Conservation (phyloP, 768 basidiomycete genomes). For the Agaricus blazei region DNA sequence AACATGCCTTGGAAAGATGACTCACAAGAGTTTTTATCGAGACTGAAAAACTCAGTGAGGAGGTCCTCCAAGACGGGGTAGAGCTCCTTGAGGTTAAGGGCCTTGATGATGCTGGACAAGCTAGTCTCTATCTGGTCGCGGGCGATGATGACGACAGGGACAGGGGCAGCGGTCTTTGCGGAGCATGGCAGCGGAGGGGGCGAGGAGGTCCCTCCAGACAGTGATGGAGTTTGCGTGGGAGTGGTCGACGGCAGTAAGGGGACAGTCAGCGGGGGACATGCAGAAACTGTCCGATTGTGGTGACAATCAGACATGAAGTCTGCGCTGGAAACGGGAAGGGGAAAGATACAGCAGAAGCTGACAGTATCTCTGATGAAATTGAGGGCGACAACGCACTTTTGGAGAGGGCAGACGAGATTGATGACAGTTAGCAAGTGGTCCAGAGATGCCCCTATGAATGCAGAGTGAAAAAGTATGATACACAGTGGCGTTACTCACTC, state of each 20-base stretch:
- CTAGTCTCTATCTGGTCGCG: slow-evolving; percentile 81
- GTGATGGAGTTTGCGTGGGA: slow-evolving; percentile 60
- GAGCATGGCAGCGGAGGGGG: slow-evolving; percentile 44
- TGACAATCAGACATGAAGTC: too few species aligned
- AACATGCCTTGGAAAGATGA: slow-evolving; percentile 14
- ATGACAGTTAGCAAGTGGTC: too few species aligned
- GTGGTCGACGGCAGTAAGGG: slow-evolving; percentile 51
- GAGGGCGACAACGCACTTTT: slow-evolving; percentile 23
- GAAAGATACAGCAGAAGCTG: slow-evolving; percentile 8
- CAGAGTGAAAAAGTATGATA: too few species aligned
- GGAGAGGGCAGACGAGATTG: slow-evolving; percentile 9
- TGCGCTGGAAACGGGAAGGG: slow-evolving; percentile 9
- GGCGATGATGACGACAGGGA: slow-evolving; percentile 86
- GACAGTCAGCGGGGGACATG: slow-evolving; percentile 37
- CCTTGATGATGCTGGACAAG: slow-evolving; percentile 72
- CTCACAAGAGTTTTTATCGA: slow-evolving; percentile 85
- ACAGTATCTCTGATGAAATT: slow-evolving; percentile 21
- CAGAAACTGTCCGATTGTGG: too few species aligned
- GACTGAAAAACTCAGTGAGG: slow-evolving; percentile 75
- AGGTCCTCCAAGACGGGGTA: slow-evolving; percentile 84
- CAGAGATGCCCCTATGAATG: too few species aligned
- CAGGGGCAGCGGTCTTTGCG: slow-evolving; percentile 79
- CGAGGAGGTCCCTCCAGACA: slow-evolving; percentile 72
- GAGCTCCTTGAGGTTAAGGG: slow-evolving; percentile 81
- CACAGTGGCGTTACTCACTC: too few species aligned